These are phyloP conservation scores for Phaeoacremonium minimum DNA, from an alignment of 2,329 filamentous ascomycete species.

Conservation along the genomic window DNA sequence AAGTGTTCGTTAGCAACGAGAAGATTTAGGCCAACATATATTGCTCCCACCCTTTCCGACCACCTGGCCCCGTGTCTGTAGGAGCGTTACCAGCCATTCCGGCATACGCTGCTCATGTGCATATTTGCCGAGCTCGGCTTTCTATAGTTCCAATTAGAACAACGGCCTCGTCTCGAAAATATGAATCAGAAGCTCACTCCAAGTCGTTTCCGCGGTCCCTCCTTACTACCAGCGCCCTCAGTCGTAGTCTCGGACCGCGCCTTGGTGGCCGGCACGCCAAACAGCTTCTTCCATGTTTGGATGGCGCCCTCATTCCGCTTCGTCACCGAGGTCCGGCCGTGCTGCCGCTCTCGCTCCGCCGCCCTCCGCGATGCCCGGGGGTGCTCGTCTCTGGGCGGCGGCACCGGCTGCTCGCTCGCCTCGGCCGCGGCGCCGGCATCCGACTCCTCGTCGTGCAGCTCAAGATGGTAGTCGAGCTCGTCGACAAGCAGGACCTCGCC, in stretches of 20 bases:
- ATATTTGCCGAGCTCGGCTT: conserved; percentile 66
- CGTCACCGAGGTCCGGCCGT: not conserved
- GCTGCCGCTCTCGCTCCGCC: too few species aligned
- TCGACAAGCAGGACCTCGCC: conserved; percentile 48
- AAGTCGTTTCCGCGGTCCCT: conserved; percentile 11
- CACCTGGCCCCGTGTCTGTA: conserved; percentile 55
- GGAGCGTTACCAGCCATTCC: conserved; percentile 56
- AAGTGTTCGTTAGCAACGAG: conserved; percentile 37
- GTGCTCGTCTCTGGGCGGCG: too few species aligned
- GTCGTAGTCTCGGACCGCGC: not conserved
- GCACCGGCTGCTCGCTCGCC: not conserved
- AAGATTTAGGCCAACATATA: conserved; percentile 1
- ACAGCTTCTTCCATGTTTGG: conserved; percentile 23
- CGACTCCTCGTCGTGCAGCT: conserved; percentile 51
- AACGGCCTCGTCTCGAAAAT: not conserved
- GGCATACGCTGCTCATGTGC: conserved; percentile 75
- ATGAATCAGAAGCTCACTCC: conserved; percentile 10
- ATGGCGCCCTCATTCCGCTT: conserved; percentile 16
- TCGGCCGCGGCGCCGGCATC: conserved; percentile 25
- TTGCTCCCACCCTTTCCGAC: conserved; percentile 42
- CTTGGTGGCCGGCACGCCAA: conserved; percentile 11
- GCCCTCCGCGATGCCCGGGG: too few species aligned
- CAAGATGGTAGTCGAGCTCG: conserved; percentile 55
- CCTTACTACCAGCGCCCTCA: not conserved
- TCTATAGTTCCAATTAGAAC: conserved; percentile 15